Evolutionary conservation across 371 early-diverging fungal genomes (phyloP), one percentile per base, ranked within the genome.

Genomic region (Haplosporangium sp.): DNA sequence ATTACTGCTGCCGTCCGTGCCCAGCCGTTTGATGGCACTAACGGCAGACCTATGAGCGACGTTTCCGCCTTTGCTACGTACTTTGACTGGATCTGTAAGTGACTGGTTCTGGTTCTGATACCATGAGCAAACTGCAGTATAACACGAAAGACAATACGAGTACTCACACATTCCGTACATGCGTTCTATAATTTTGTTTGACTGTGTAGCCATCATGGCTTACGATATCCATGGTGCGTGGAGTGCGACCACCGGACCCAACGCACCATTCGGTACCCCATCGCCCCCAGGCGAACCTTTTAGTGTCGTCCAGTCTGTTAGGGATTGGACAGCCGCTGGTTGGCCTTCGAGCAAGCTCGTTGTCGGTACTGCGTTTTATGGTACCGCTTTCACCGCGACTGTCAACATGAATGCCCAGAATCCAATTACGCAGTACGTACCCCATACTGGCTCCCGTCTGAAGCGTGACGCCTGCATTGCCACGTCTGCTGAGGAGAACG

Each of bases 321-420:
- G 82, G 13, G 67, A 82, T 20, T 92, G 91, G 91, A 86, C 83
- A 23, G 56, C 59, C 10, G 90, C 92, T 47, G 90, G 90, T 56
- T 86, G 90, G 60, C 91, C 91, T 6, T 74, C 80, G 0, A 66
- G 81, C n/a, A 91, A 93, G 75, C 80, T 94, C 8, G 86, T 87
- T 0, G 85, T 87, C 18, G 94, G 94, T 46, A 70, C 88, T 9
- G 85, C 92, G 1, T 91, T 90, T 76, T 89, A 91, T 69, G 94
- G 94, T 14, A 88, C 90, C 56, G 73, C 90, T 1, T 73, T 90
- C 37, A 87, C 85, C 11, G 81, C 86, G 0, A 82, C 84, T 9
- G 83, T 68, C 6, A 75, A 85, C 47, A 89, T 91, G 83, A 82
- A 84, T 54, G 63, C 79, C 6, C 79, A 75, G 0, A 69, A 68